Evolutionary conservation across 1,139 yeast species (phyloP).

Genomic region (Lodderomyces metapsilosis): DNA sequence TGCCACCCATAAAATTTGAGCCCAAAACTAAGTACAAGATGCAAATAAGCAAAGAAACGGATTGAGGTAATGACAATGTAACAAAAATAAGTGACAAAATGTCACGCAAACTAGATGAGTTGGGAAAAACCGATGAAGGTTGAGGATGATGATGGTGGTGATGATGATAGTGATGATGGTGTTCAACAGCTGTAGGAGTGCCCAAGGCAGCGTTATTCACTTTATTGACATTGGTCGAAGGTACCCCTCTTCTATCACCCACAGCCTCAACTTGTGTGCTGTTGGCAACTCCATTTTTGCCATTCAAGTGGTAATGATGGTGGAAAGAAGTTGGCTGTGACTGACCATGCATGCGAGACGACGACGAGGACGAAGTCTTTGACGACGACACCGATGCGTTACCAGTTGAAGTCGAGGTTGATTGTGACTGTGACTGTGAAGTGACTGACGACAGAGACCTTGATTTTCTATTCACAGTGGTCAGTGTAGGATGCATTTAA

Average conservation of each 20-base stretch:
- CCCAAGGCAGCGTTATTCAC: not conserved
- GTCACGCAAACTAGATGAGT: conserved; percentile 36
- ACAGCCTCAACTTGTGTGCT: not conserved
- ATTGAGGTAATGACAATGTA: conserved; percentile 40
- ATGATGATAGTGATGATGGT: conserved; percentile 9
- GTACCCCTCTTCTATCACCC: not conserved
- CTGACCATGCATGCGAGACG: conserved; percentile 6
- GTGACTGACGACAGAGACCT: conserved; percentile 3
- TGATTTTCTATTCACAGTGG: conserved; percentile 5
- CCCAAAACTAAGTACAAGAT: conserved; percentile 41
- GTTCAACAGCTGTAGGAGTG: conserved; percentile 5
- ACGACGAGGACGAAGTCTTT: no score
- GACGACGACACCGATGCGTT: conserved; percentile 4
- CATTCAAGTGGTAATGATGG: conserved; percentile 7
- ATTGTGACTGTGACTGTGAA: not conserved
- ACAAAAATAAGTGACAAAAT: conserved; percentile 43
- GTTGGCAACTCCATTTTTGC: not conserved
- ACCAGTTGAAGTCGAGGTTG: conserved; percentile 2
- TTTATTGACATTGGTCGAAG: no score
- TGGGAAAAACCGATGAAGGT: conserved; percentile 13
- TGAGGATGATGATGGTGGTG: conserved; percentile 12
- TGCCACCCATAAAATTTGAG: conserved; percentile 42
- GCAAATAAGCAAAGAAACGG: conserved; percentile 38
- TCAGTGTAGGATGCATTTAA: conserved; percentile 7
- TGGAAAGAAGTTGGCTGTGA: conserved; percentile 7